Base-by-base conservation (phyloP, 495 filamentous ascomycete genomes). In the Umbilicaria muhlenbergii region DNA sequence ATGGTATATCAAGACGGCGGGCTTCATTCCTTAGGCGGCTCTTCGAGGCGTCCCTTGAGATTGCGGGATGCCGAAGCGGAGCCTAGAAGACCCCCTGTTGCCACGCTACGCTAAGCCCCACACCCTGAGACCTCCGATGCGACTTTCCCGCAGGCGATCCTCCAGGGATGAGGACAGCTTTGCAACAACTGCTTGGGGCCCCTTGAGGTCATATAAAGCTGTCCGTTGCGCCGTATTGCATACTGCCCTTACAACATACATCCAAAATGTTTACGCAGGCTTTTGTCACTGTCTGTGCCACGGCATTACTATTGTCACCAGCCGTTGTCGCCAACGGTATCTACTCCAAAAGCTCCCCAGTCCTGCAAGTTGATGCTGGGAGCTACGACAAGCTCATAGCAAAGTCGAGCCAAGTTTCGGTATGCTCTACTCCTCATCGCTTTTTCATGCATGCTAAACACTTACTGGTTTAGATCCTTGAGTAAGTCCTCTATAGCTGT, bases 361-460 rank as follows among this genome's bases (percentile, higher is more conserved):
- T 99, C 36, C 56, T 95, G 17, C 86, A 92, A 58, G 67, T 96
- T 36, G 77, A 87, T 57, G 73, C 66, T n/a, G 86, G 81, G 62
- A 80, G 67, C 55, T 99, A 92, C 61, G 78, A 86, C 61, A 73
- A 74, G 45, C 67, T 93, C 49, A 86, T 99, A 60, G 75, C 82
- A 15, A 79, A 85, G 53, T 93, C 86, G 39, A 93, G 93, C 58
- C 68, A 94, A 58, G 86, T 86, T 38, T 86, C 89, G 44, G 88
- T 95, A 75, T 66, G 83, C 61, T 32, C 37, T 42, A 28, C 33
- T 19, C 32, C 21, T 11, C 37, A 36, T 12, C 40, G 24, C 24
- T 28, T 6, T 6, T 28, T 28, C 17, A 17, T 16, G 15, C 5
- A 10, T 49, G 42, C 52, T 60, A 52, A 58, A 49, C 38, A 50